Evolutionary conservation across 2,329 filamentous ascomycete species (phyloP), one percentile per base, ranked within the genome.

Genomic region (Aspergillus ochraceus): DNA sequence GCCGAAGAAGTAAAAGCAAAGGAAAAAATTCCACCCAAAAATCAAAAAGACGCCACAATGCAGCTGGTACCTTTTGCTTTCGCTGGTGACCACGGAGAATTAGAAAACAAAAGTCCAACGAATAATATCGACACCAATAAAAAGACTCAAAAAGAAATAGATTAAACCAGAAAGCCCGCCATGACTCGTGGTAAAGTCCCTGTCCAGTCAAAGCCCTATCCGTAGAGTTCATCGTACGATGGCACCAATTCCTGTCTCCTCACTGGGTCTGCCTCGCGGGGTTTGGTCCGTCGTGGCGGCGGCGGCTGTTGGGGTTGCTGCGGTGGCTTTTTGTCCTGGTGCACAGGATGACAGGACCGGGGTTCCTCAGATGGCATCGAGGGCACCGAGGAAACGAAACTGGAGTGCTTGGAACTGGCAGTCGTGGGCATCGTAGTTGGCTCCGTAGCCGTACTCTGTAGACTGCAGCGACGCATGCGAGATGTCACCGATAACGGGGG

Each of bases 171-270:
- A 54, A 17, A 36, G 11, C 12, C 11, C 10, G 19, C 24, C 30
- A 22, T 32, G 51, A 39, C 50, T 36, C 50, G 50, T 52, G 51
- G 17, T 19, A 54, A 36, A 52, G 42, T 36, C 42, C 54, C 54
- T 42, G 6, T n/a, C 36, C 5, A 26, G 42, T 12, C 29, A 24
- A 26, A 19, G 29, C 9, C 30, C 66, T 67, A 76, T 24, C 75
- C 74, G 62, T 74, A 77, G 14, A 77, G 68, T 46, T 77, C 75
- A 61, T 77, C 75, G 47, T 77, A 74, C 14, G 74, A 76, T 9
- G 74, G 75, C 1, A 76, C 75, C 63, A 76, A 60, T 53, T 74
- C 68, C 50, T 71, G 70, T 26, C 57, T 60, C 26, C 60, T 52
- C 32, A 45, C 49, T 9, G 63, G 51, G n/a, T 69, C 67, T 19